Evolutionary conservation across 495 filamentous ascomycete species (phyloP).

Genomic region (Hyphodiscus hymeniophilus): DNA sequence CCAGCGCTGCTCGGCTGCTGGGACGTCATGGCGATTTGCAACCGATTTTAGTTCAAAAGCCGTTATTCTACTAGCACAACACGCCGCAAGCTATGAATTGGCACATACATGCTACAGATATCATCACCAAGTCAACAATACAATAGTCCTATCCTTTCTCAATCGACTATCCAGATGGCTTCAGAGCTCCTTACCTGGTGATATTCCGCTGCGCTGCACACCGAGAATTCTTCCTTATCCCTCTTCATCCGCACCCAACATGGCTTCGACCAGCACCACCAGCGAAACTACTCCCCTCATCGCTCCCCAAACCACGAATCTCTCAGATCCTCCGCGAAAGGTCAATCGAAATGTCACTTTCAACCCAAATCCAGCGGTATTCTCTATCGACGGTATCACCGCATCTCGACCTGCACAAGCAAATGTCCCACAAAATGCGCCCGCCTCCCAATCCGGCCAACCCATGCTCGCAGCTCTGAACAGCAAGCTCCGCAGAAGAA

Average conservation of each 20-base stretch:
- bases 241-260: not conserved
- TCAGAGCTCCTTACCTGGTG: too few species aligned
- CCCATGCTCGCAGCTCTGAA: conserved; percentile 77
- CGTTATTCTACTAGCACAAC: too few species aligned
- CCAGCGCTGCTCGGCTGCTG: too few species aligned
- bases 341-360: conserved; percentile 56
- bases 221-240: not conserved
- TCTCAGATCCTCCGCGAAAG: conserved; percentile 11
- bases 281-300: conserved; percentile 15
- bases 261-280: conserved; percentile 9
- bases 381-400: conserved; percentile 39
- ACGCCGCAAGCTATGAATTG: too few species aligned
- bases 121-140: too few species aligned
- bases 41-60: too few species aligned
- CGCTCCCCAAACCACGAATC: not conserved
- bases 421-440: conserved; percentile 33
- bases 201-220: too few species aligned
- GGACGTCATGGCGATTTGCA: too few species aligned
- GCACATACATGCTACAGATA: too few species aligned
- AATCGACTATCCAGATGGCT: too few species aligned
- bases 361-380: conserved; percentile 56
- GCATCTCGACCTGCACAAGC: conserved; percentile 19
- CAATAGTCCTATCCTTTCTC: too few species aligned
- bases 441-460: conserved; percentile 33
- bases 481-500: conserved; percentile 75